A percentile compares a stretch with the other conserved stretches of the same genome.
phyloP scores from a whole-genome alignment of 192 early-diverging fungal species.

The Spizellomyces sp. region DNA sequence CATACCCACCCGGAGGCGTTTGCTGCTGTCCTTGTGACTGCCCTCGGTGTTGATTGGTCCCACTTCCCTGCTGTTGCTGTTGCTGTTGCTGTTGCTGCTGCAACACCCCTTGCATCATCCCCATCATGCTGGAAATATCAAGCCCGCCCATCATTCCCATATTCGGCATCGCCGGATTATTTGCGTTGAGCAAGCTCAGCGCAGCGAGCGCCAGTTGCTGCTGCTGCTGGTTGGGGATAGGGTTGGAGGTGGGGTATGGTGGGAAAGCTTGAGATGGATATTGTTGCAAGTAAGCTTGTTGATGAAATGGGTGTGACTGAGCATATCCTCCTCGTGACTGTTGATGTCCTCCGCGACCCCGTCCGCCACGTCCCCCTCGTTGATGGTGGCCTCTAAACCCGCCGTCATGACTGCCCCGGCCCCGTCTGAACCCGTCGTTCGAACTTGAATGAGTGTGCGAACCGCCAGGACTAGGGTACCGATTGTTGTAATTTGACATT shows the following conservation, averaged over 20 bases:
- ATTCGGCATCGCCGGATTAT: background rate
- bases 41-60: background rate
- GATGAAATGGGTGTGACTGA: background rate
- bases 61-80: conserved; percentile 2
- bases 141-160: conserved; percentile 2
- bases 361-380: conserved; percentile 13
- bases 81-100: conserved; percentile 26
- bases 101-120: conserved; percentile 20
- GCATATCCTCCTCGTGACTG: background rate
- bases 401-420: conserved; percentile 2
- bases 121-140: conserved; percentile 22
- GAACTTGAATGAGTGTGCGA: background rate
- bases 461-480: background rate
- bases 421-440: conserved; percentile 4
- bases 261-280: background rate
- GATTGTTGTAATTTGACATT: background rate
- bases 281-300: background rate
- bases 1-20: background rate
- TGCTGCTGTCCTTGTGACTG: background rate
- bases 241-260: too few species aligned
- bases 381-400: conserved; percentile 9
- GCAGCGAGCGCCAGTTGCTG: background rate
- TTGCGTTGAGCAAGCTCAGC: background rate
- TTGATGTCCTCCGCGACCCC: conserved; percentile 1
- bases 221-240: background rate